Evolutionary conservation across 345 rosid genomes (phyloP).

Genomic region (Gossypium mustelinum): DNA sequence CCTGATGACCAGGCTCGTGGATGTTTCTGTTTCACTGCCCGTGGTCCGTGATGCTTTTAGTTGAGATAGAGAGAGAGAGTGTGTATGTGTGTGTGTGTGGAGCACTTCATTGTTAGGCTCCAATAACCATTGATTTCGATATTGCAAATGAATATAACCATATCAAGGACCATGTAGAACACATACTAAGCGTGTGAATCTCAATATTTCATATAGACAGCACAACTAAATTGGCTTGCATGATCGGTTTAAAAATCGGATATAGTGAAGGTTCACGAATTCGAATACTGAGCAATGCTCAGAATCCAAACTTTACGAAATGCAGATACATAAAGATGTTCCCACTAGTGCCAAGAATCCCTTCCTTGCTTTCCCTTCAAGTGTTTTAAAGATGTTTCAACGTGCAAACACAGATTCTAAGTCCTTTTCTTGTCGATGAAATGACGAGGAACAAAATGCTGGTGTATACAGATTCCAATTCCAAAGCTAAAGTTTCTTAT

Average conservation of each 20-base stretch:
- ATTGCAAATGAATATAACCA: not conserved
- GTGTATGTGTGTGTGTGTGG: not conserved
- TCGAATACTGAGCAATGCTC: not conserved
- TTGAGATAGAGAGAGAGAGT: not conserved
- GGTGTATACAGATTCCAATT: not conserved
- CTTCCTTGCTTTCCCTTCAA: not conserved
- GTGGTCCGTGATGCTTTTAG: conserved; percentile 50
- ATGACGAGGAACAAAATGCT: not conserved
- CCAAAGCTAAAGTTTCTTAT: not conserved
- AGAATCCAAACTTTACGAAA: not conserved
- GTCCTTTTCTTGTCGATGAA: not conserved
- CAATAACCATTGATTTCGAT: not conserved
- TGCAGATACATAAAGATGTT: not conserved
- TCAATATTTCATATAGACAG: not conserved
- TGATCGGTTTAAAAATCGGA: not conserved
- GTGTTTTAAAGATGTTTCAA: not conserved
- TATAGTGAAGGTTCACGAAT: not conserved
- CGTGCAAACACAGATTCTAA: not conserved
- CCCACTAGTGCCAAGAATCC: not conserved
- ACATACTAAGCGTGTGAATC: not conserved
- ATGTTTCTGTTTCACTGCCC: conserved; percentile 60
- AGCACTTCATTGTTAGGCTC: not conserved
- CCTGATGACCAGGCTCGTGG: conserved; percentile 64
- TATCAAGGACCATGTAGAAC: not conserved
- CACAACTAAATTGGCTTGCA: not conserved